Evolutionary conservation across 2,329 filamentous ascomycete species (phyloP).

Genomic region (Tolypocladium nubicola): DNA sequence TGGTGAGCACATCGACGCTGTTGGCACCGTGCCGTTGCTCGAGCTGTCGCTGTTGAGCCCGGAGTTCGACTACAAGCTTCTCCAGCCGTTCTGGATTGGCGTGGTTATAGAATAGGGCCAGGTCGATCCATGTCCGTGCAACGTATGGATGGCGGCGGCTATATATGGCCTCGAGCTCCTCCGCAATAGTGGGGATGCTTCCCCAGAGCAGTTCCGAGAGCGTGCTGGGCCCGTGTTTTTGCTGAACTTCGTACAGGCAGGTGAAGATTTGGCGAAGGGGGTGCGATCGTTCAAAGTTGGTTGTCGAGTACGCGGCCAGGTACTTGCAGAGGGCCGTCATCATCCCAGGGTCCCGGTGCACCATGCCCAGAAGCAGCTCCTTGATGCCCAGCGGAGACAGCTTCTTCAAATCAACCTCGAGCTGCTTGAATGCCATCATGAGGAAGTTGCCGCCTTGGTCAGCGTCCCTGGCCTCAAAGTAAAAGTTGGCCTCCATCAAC

Average conservation of each 20-base stretch:
- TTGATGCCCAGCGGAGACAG: slow-evolving; percentile 31
- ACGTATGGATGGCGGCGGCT: slow-evolving; percentile 31
- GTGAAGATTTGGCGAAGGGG: slow-evolving; percentile 31
- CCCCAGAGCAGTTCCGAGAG: slow-evolving; percentile 32
- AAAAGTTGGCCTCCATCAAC: slow-evolving; percentile 31
- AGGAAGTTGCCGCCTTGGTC: slow-evolving; percentile 28
- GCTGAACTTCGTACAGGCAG: slow-evolving; percentile 32
- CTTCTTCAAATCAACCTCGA: slow-evolving; percentile 30
- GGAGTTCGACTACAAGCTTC: slow-evolving; percentile 26
- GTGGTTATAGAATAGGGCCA: slow-evolving; percentile 29
- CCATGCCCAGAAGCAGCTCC: slow-evolving; percentile 32
- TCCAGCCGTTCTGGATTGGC: slow-evolving; percentile 23
- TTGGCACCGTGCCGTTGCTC: slow-evolving; percentile 21
- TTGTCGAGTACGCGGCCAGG: slow-evolving; percentile 30
- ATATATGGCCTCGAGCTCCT: slow-evolving; percentile 34
- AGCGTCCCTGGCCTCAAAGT: slow-evolving; percentile 27
- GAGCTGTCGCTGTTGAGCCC: slow-evolving; percentile 21
- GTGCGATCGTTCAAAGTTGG: slow-evolving; percentile 30
- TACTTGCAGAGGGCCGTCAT: slow-evolving; percentile 36
- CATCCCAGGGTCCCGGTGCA: slow-evolving; percentile 31
- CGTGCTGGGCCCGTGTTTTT: slow-evolving; percentile 30
- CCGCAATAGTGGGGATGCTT: slow-evolving; percentile 29
- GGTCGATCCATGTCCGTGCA: slow-evolving; percentile 29
- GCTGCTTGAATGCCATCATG: slow-evolving; percentile 31
- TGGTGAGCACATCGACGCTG: slow-evolving; percentile 23